Evolutionary conservation across 2,329 filamentous ascomycete genomes (phyloP).

Genomic region (Aspergillus pseudoglaucus): DNA sequence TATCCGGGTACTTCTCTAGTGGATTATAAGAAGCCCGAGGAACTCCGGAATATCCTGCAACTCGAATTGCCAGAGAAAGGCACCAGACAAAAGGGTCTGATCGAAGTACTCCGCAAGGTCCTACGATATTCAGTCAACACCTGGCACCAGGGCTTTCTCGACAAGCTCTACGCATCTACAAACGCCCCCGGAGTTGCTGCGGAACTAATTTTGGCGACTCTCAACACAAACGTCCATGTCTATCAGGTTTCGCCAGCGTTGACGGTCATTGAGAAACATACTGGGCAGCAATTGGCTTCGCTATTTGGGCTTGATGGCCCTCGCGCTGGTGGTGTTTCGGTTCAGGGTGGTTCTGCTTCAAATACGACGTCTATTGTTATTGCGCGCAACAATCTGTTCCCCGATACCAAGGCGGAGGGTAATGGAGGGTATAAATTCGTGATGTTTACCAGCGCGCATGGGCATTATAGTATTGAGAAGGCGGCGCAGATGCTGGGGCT

Average conservation of each 20-base stretch:
- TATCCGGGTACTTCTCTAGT: slow-evolving; percentile 56
- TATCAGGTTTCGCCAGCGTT: slow-evolving; percentile 89
- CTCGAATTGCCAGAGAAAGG: slow-evolving; percentile 53
- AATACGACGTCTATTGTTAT: slow-evolving; percentile 82
- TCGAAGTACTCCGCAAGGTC: slow-evolving; percentile 63
- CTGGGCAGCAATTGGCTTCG: slow-evolving; percentile 62
- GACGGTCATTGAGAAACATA: slow-evolving; percentile 80
- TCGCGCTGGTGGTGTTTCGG: slow-evolving; percentile 63
- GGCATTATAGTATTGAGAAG: slow-evolving; percentile 93
- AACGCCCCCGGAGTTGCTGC: slow-evolving; percentile 80
- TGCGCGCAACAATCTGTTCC: slow-evolving; percentile 79
- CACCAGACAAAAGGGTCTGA: slow-evolving; percentile 61
- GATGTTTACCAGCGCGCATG: slow-evolving; percentile 81
- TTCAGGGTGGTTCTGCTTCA: slow-evolving; percentile 74
- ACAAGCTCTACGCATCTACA: slow-evolving; percentile 89
- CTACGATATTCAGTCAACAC: slow-evolving; percentile 89
- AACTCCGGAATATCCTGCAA: slow-evolving; percentile 50
- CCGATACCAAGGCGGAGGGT: slow-evolving; percentile 66
- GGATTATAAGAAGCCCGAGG: slow-evolving; percentile 54
- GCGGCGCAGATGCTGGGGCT: slow-evolving; percentile 86
- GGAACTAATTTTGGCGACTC: slow-evolving; percentile 72
- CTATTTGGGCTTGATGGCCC: slow-evolving; percentile 70
- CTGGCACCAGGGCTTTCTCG: slow-evolving; percentile 95
- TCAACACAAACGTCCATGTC: slow-evolving; percentile 94
- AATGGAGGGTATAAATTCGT: slow-evolving; percentile 62